These are phyloP conservation scores for Hyaloscypha variabilis DNA, from an alignment of 495 filamentous ascomycete species.

Conservation along the genomic window DNA sequence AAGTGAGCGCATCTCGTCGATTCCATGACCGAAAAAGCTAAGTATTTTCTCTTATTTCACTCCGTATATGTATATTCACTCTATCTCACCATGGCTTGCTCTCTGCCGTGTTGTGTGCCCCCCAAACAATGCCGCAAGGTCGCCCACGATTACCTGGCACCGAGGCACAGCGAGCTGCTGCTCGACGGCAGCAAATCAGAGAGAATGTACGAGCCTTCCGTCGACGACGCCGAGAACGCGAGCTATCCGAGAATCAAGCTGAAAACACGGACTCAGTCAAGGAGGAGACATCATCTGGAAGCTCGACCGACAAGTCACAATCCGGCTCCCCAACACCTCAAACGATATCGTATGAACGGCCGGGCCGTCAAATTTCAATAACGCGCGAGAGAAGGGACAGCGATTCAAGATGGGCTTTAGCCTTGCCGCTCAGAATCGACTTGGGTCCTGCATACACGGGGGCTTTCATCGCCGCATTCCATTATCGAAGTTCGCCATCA, in stretches of 20 bases:
- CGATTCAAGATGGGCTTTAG: conserved; percentile 4
- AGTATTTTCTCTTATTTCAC: not conserved
- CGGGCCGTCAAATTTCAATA: conserved; percentile 4
- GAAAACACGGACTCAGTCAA: conserved; percentile 4
- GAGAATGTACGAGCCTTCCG: conserved; percentile 22
- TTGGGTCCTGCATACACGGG: conserved; percentile 11
- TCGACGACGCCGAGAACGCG: conserved; percentile 12
- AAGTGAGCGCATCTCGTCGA: not conserved
- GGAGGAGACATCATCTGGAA: not conserved
- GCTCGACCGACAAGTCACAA: not conserved
- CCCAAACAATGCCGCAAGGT: conserved; percentile 2
- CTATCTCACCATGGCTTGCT: too few species aligned
- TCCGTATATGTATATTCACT: not conserved
- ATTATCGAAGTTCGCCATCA: not conserved
- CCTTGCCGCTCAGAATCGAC: conserved; percentile 13
- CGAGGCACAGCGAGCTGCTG: conserved; percentile 19
- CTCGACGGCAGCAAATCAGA: conserved; percentile 20
- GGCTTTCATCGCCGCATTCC: conserved; percentile 19
- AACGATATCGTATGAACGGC: not conserved
- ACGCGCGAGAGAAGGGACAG: not conserved
- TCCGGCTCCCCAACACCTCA: not conserved
- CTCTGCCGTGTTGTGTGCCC: not conserved
- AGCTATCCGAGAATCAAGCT: not conserved
- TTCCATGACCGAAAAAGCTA: not conserved
- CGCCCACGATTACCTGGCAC: conserved; percentile 11